Evolutionary conservation across 1,284 basidiomycete genomes (phyloP), one percentile per base, ranked within the genome.

Genomic region (Ustilago sp.): DNA sequence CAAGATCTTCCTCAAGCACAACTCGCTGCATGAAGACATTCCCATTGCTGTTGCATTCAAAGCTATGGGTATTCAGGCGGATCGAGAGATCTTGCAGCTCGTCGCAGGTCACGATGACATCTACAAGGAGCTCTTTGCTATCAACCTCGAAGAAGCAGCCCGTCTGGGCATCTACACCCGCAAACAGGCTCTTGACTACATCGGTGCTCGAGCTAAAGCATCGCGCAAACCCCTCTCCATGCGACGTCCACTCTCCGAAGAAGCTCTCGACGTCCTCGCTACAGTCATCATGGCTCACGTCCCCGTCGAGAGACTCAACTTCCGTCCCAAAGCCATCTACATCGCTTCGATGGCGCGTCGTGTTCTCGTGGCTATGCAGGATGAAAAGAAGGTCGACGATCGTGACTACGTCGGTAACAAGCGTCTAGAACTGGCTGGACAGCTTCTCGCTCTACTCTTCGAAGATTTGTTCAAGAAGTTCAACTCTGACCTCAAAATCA

Each of bases 381-480:
- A 99, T 86, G 93, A 94, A 86, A 95, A 92, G 83, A 94, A 95
- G 91, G 94, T 98, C 11, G 97, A 99, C 83, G 97, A 99, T 87
- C 90, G 98, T 50, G 97, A 99, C 87, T 99, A 99, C 86, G 97
- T 99, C 74, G 97, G 97, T 50, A 99, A 99, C 88, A 99, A 99
- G 88, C 93, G 97, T 68, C 88, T 99, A 45, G 97, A 99, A 87
- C 90, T 99, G 28, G 98, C 98, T 54, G 97, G 97, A 43, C 98
- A 99, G 86, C 90, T 99, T 9, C 90, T 99, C 17, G 94, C 96
- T 2, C 89, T 99, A 3, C 4, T 99, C 0, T 99, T 99, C 78
- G 97, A 99, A 87, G 97, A 99, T 86, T 88, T 98, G 32, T 99
- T 99, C 90, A 99, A 99, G 87, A 98, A 95, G 0, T 99, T 97